phyloP scores from a whole-genome alignment of 768 basidiomycete genomes.

The Kwoniella heveanensis region DNA sequence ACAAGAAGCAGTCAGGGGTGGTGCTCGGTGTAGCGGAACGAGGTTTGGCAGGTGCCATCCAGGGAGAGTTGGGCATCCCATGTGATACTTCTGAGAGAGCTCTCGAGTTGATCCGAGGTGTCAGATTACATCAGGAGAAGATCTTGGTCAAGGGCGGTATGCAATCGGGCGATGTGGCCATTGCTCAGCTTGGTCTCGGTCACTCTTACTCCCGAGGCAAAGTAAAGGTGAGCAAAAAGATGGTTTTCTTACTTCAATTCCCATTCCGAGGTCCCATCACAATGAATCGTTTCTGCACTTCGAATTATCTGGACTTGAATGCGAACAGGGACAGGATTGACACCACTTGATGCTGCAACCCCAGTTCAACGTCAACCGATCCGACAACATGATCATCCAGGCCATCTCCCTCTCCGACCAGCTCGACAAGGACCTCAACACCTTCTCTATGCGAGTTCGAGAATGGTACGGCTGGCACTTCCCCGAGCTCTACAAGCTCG shows the following conservation, averaged over 20 bases:
- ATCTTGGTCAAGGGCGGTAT: conserved; percentile 66
- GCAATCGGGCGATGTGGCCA: conserved; percentile 79
- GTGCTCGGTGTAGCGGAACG: conserved; percentile 78
- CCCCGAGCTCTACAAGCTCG: conserved; percentile 90
- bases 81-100: conserved; percentile 81
- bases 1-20: conserved; percentile 57
- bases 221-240: conserved; percentile 67
- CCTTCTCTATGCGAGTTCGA: conserved; percentile 95
- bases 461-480: conserved; percentile 99
- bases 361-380: conserved; percentile 58
- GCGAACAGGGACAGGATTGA: no score
- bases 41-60: conserved; percentile 74
- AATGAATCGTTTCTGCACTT: no score
- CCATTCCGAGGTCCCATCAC: no score
- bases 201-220: conserved; percentile 97
- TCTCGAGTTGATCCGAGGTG: conserved; percentile 84
- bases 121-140: conserved; percentile 86
- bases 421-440: conserved; percentile 98
- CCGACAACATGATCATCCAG: conserved; percentile 99
- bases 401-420: conserved; percentile 97
- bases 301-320: no score
- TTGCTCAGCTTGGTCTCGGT: conserved; percentile 93
- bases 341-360: neutral
- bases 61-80: conserved; percentile 67
- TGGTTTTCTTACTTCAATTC: no score